phyloP scores from a whole-genome alignment of 2,329 filamentous ascomycete species.

The Hortaea werneckii region DNA sequence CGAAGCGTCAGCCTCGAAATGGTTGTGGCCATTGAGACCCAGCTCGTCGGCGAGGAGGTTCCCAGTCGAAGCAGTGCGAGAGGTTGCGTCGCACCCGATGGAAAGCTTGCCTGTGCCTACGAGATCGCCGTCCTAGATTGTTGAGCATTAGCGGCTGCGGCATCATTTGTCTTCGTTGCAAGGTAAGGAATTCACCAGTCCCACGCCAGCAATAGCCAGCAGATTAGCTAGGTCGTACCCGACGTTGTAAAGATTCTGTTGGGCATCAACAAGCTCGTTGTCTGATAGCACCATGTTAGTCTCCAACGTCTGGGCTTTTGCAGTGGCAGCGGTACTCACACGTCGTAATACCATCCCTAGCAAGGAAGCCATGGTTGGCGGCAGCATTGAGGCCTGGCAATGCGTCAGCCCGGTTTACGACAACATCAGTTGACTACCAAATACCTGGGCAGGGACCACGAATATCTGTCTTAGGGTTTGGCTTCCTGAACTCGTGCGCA shows the following conservation, averaged over 20 bases:
- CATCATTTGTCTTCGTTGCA: too few relatives aligned
- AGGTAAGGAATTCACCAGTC: conserved; percentile 15
- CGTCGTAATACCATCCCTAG: conserved; percentile 33
- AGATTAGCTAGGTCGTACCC: conserved; percentile 32
- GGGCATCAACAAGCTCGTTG: conserved; percentile 27
- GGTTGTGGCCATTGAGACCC: conserved; percentile 36
- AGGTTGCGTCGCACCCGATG: conserved; percentile 36
- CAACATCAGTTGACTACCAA: too few relatives aligned
- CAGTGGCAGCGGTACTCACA: conserved; percentile 24
- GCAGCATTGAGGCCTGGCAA: conserved; percentile 31
- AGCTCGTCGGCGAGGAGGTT: conserved; percentile 28
- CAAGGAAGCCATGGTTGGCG: conserved; percentile 35
- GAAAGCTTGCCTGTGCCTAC: conserved; percentile 32
- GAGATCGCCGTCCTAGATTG: conserved; percentile 23
- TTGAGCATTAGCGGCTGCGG: too few relatives aligned
- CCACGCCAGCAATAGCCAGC: conserved; percentile 31
- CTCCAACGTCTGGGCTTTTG: too few relatives aligned
- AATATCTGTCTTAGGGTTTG: conserved; percentile 28
- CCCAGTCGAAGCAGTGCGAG: conserved; percentile 28
- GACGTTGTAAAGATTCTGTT: conserved; percentile 25
- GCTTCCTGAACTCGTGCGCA: conserved; percentile 29
- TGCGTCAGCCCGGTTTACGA: too few relatives aligned
- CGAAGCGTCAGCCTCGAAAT: conserved; percentile 33
- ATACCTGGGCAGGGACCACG: conserved; percentile 29
- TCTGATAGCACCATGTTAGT: conserved; percentile 1